Evolutionary conservation across 768 basidiomycete species (phyloP), one percentile per base, ranked within the genome.

Genomic region (Russula lepida): DNA sequence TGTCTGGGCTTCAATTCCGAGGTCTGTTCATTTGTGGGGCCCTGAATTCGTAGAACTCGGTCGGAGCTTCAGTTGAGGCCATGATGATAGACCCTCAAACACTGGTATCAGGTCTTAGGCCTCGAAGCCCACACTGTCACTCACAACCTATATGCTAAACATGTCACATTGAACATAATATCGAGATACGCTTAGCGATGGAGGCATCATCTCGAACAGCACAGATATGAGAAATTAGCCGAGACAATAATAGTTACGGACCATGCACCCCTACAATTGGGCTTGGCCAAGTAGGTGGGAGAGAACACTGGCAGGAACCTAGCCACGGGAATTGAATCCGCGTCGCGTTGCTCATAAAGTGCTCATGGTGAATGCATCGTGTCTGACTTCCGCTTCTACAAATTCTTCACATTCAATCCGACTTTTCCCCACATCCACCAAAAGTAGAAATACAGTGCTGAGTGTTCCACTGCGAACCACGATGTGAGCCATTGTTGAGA

Each of bases 371-470:
- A 78, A 79, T 32, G 74, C 78, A 39, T 77, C 70, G 25, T 73
- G 70, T 54, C 69, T 68, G 25, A 73, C 75, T 71, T 86, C 85
- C 9, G 84, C 84, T 35, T 66, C 67, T 0, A 86, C 68, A 68
- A 88, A 88, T 50, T 75, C 80, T 17, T 82, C 79, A 68, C 85
- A 88, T 64, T 88, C 86, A 4, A 71, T 61, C 41, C 79, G 76
- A 66, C 86, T 86, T 73, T 84, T 86, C 64, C 81, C 74, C 46
- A 85, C 76, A 69, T 88, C 82, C 19, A 88, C 78, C 68, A 85
- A 68, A 71, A 75, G 83, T 49, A 88, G 74, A 66, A 88, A 85
- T 28, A 82, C 47, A 0, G 78, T 82, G 68, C 84, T 84, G 56
- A 79, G 63, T 2, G 74, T 68, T 3, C 83, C 81, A 8, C 83